Conservation (phyloP, 2,329 filamentous ascomycete species). For the Aplosporella prunicola region DNA sequence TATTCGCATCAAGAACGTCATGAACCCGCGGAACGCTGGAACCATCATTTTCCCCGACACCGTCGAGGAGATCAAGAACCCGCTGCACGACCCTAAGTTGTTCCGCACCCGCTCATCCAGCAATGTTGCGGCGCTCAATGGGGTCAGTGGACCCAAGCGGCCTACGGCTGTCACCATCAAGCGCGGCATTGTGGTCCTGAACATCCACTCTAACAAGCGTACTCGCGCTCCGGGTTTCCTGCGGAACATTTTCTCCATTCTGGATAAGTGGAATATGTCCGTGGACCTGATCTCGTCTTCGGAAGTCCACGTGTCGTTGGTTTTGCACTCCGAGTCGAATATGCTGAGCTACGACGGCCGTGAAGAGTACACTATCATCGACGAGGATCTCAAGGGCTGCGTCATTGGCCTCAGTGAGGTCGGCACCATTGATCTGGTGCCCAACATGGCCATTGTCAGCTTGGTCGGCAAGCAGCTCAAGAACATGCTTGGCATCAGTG, state of each 20-base stretch:
- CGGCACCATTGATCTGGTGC: constrained; percentile 82
- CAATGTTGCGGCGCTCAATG: constrained; percentile 37
- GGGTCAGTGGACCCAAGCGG: constrained; percentile 39
- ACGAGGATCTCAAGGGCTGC: constrained; percentile 38
- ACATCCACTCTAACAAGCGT: constrained; percentile 95
- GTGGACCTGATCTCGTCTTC: constrained; percentile 95
- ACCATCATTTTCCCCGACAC: constrained; percentile 76
- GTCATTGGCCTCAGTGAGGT: constrained; percentile 66
- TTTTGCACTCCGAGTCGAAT: constrained; percentile 69
- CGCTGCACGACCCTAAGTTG: constrained; percentile 49
- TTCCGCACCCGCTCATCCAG: constrained; percentile 37
- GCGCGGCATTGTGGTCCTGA: constrained; percentile 91
- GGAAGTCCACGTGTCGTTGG: constrained; percentile 96
- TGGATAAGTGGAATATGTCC: constrained; percentile 77
- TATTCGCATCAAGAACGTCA: constrained; percentile 87
- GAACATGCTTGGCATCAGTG: constrained; percentile 87
- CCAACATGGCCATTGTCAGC: constrained; percentile 90
- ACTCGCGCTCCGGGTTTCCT: constrained; percentile 95
- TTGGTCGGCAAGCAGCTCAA: constrained; percentile 94
- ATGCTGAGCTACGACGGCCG: constrained; percentile 33
- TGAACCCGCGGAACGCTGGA: constrained; percentile 69
- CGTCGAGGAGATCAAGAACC: constrained; percentile 41
- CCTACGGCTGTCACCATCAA: constrained; percentile 82
- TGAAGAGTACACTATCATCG: constrained; percentile 40
- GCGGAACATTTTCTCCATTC: constrained; percentile 82